Evolutionary conservation across 2,329 filamentous ascomycete genomes (phyloP), one percentile per base, ranked within the genome.

Genomic region (Raffaelea ambrosiae): DNA sequence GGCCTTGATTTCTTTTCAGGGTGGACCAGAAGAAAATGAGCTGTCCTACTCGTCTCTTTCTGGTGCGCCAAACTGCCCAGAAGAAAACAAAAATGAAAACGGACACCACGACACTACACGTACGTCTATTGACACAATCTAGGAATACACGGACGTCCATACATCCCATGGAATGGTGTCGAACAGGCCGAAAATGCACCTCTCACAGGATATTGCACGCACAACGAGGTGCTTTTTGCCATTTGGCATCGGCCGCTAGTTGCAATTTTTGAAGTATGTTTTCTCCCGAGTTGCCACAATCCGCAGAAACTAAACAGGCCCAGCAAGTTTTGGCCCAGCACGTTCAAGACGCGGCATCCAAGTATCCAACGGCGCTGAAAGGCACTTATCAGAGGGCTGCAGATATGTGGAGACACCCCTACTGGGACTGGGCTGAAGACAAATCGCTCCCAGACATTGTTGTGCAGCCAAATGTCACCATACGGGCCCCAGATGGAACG

Each of bases 171-270:
- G 59, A 64, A 65, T 54, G 55, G 51, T 22, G 65, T 14, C 51
- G 53, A 46, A 33, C 53, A 38, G 48, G 54, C 19, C 50, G 52
- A 57, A 5, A 48, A 58, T 11, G 66, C 66, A 4, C 49, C 48
- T 0, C 48, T 50, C 22, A 52, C 43, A 22, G 67, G 66, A 41
- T 70, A 69, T 55, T 70, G 67, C 43, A 66, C 67, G 26, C 67
- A 74, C 31, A 51, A 50, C 35, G 68, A 73, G 54, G 61, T 63
- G 18, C 55, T 70, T 36, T 73, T 76, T 53, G 56, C 69, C 20
- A 56, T 68, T 18, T 78, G 73, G 75, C 75, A 79, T 58, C 69
- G 74, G 14, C 68, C 72, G 7, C 76, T 72, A 47, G 55, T 76
- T 40, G 60, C 67, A 8, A 61, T 76, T 10, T 76, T 66, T 50